phyloP scores from a whole-genome alignment of 768 basidiomycete species.

The Rhizopogon rudus region DNA sequence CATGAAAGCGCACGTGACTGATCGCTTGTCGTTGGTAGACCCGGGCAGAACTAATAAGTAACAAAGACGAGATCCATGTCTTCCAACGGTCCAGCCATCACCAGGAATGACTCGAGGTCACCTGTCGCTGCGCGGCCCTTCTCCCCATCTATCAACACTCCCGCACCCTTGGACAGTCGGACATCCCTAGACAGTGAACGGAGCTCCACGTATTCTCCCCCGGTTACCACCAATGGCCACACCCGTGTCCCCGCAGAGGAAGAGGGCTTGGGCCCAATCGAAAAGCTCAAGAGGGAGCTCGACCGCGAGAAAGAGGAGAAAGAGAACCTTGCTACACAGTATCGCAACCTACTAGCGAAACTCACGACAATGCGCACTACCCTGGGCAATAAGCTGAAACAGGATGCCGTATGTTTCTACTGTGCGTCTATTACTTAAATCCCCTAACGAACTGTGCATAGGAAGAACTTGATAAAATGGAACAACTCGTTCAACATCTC shows the following conservation, averaged over 20 bases:
- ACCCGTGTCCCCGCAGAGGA: slow-evolving; percentile 30
- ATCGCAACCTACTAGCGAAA: slow-evolving; percentile 81
- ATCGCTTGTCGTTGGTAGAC: not conserved
- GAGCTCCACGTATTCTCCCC: slow-evolving; percentile 21
- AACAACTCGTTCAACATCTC: slow-evolving; percentile 76
- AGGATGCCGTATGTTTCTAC: slow-evolving; percentile 78
- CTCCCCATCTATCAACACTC: slow-evolving; percentile 19
- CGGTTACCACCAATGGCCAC: slow-evolving; percentile 30
- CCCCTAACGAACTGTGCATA: slow-evolving; percentile 30
- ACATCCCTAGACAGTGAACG: slow-evolving; percentile 46
- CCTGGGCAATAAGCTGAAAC: slow-evolving; percentile 89
- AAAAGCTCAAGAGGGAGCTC: slow-evolving; percentile 69
- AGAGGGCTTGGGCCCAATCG: slow-evolving; percentile 43
- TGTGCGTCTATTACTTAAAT: not conserved
- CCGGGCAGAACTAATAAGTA: not conserved
- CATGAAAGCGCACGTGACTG: not conserved
- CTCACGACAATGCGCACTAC: slow-evolving; percentile 91
- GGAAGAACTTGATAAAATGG: slow-evolving; percentile 97
- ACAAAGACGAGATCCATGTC: slow-evolving; percentile 4
- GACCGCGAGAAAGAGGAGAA: slow-evolving; percentile 77
- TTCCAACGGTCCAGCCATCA: slow-evolving; percentile 5
- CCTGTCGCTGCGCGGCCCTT: slow-evolving; percentile 23
- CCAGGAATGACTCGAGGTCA: slow-evolving; percentile 12
- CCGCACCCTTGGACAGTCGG: slow-evolving; percentile 25
- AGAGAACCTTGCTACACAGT: slow-evolving; percentile 80